A percentile compares a stretch with the other conserved stretches of the same genome.
phyloP scores from a whole-genome alignment of 176 grass and related monocot genomes.

The Saccharum spontaneum region DNA sequence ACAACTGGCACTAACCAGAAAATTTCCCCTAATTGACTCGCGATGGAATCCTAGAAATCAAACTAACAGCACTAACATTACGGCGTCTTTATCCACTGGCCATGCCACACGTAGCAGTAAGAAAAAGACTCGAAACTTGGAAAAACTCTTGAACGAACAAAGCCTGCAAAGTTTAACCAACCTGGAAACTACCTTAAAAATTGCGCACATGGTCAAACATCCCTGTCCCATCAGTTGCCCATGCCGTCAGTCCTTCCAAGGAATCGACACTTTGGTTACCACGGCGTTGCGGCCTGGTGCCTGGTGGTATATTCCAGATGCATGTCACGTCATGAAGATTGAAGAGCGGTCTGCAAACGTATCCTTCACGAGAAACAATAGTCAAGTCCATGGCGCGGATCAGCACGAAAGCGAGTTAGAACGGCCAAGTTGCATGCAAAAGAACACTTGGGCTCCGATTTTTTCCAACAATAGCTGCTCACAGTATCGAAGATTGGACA shows the following conservation, averaged over 20 bases:
- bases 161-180: background rate
- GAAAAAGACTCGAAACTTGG: background rate
- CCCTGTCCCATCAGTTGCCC: background rate
- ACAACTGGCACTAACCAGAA: background rate
- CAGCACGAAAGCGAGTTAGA: constrained; percentile 32
- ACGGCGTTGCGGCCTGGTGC: no score
- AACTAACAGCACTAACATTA: background rate
- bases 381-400: constrained; percentile 26
- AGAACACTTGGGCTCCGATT: background rate
- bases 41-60: background rate
- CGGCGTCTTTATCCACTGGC: constrained; percentile 4
- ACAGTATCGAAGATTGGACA: background rate
- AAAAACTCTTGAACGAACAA: background rate
- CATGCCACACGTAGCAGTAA: background rate
- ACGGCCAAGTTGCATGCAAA: constrained; percentile 24
- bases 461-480: constrained; percentile 16
- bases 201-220: constrained; percentile 13
- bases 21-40: background rate
- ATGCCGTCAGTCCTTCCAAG: background rate
- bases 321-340: background rate
- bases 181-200: constrained; percentile 2
- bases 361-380: constrained; percentile 22
- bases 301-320: background rate
- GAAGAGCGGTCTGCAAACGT: background rate
- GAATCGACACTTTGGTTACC: background rate